A percentile compares a stretch with the other conserved stretches of the same genome.
phyloP scores from a whole-genome alignment of 163 green algal genomes.

The Scenedesmus sp. region DNA sequence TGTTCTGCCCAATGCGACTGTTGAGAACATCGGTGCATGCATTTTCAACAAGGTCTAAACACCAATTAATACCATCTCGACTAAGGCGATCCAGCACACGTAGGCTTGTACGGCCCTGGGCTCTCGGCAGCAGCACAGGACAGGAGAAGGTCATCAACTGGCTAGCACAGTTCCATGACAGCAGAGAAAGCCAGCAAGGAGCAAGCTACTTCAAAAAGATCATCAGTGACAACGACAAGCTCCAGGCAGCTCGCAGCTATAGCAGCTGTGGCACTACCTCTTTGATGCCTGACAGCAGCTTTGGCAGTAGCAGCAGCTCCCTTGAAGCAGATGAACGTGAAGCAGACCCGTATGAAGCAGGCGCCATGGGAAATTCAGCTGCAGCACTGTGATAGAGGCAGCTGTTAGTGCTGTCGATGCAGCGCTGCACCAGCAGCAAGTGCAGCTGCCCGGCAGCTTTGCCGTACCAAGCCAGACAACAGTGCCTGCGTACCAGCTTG shows the following conservation, averaged over 20 bases:
- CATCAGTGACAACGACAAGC: neutral
- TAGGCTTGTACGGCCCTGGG: neutral
- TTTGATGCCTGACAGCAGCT: neutral
- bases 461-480: constrained; percentile 9
- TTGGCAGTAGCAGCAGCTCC: neutral
- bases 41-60: neutral
- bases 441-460: constrained; percentile 10
- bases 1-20: neutral
- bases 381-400: neutral
- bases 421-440: constrained; percentile 5
- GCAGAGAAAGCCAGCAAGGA: neutral
- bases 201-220: neutral
- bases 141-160: neutral
- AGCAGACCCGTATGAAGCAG: neutral
- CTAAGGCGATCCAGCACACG: neutral
- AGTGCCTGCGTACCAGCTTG: constrained; percentile 43
- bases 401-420: neutral
- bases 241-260: neutral
- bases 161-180: neutral
- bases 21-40: neutral
- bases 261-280: constrained; percentile 8
- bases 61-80: neutral
- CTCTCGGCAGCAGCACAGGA: neutral
- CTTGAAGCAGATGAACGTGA: neutral
- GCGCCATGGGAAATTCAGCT: neutral